Evolutionary conservation across 768 basidiomycete species (phyloP).

Genomic region (Boletus reticuloceps): DNA sequence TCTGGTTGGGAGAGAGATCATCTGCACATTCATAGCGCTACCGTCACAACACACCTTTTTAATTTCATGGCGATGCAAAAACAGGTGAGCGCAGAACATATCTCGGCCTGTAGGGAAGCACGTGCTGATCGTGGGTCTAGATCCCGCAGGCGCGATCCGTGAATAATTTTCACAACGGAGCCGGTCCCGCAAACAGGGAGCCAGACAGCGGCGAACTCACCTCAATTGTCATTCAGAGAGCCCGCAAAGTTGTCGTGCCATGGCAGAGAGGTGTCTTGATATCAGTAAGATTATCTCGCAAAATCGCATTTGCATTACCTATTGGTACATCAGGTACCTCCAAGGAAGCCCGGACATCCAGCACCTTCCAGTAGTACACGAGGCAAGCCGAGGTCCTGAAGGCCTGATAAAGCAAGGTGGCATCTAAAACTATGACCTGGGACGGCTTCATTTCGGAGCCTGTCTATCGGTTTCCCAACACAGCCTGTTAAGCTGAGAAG

Average conservation of each 20-base stretch:
- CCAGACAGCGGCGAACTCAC: slow-evolving; percentile 8
- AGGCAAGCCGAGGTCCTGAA: slow-evolving; percentile 7
- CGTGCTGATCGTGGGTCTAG: slow-evolving; percentile 27
- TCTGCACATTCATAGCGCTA: slow-evolving; percentile 13
- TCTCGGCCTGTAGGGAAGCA: slow-evolving; percentile 19
- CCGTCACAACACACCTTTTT: slow-evolving; percentile 26
- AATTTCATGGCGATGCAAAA: slow-evolving; percentile 18
- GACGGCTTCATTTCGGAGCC: slow-evolving; percentile 8
- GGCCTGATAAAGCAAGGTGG: slow-evolving; percentile 11
- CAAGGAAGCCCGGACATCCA: slow-evolving; percentile 12
- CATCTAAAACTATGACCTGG: neutral
- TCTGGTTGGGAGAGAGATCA: slow-evolving; percentile 5
- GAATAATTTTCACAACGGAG: slow-evolving; percentile 11
- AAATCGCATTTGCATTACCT: neutral
- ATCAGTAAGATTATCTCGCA: slow-evolving; percentile 10
- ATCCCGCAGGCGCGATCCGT: slow-evolving; percentile 8
- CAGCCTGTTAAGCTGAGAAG: neutral
- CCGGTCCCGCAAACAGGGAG: slow-evolving; percentile 2
- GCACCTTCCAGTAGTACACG: slow-evolving; percentile 14
- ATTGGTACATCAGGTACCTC: slow-evolving; percentile 23
- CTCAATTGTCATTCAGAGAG: slow-evolving; percentile 23
- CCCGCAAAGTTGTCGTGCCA: slow-evolving; percentile 16
- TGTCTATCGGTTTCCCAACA: neutral
- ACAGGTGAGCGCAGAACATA: slow-evolving; percentile 15
- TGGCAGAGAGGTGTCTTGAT: slow-evolving; percentile 22